Evolutionary conservation across 257 asterid species (phyloP), one percentile per base, ranked within the genome.

Genomic region (Voacanga thouarsii): DNA sequence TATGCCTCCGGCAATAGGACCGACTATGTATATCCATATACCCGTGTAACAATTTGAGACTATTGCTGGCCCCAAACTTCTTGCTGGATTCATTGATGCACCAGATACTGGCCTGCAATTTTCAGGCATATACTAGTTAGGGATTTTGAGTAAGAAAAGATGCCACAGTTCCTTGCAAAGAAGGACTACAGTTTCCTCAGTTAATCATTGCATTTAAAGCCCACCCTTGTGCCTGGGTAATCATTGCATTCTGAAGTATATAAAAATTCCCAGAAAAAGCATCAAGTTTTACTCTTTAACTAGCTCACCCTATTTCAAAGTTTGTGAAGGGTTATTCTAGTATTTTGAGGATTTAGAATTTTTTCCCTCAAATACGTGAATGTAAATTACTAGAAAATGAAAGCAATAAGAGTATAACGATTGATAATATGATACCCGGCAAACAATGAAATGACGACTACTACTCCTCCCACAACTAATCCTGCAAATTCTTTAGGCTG

Each of bases 61-160:
- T 45, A 84, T 85, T 37, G 89, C 84, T 79, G 91, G 89, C 21
- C 89, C 89, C 74, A 87, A 83, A 78, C 85, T 87, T 77, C 90
- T 85, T 64, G 88, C 89, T 72, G 91, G 89, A 72, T 87, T 85
- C 86, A 83, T 74, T 41, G 90, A 87, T 64, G 87, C 89, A 18
- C 87, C 91, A 44, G 88, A 75, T 63, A 87, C 51, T 5, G 88
- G 85, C 81, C 91, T 85, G 81, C 7, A 12, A 72, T 57, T 19
- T 71, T 67, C 37, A 37, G 67, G 59, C 47, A 50, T 21, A 23
- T 18, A 4, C 33, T 23, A 63, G 23, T 64, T 26, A 12, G 19
- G 18, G 56, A 51, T 51, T 51, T 15, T 51, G 21, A 15, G 56
- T 51, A 12, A 51, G 5, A 12, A 21, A 45, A 37, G 3, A 56